These are phyloP conservation scores for Fistulifera solaris DNA, from an alignment of 108 stramenopile species.

Conservation along the genomic window DNA sequence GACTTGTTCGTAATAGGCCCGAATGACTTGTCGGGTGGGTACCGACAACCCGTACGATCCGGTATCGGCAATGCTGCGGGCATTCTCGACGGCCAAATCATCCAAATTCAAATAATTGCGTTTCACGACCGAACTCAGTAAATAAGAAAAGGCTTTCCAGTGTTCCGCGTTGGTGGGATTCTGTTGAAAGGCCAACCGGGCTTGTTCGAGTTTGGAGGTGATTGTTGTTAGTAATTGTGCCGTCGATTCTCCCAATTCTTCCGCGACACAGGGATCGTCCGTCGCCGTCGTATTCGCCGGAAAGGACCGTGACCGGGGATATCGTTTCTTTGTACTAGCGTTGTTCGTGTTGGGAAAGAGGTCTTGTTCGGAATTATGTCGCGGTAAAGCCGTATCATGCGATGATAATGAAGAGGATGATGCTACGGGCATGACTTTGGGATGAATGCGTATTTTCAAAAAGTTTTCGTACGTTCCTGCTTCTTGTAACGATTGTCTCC, in stretches of 20 bases:
- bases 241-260: constrained; percentile 47
- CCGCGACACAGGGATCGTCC: constrained; percentile 22
- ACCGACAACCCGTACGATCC: constrained; percentile 52
- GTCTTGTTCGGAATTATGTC: too few relatives aligned
- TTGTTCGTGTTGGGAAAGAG: too few relatives aligned
- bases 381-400: too few relatives aligned
- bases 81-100: constrained; percentile 63
- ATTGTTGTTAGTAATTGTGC: constrained; percentile 59
- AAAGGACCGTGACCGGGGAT: constrained; percentile 5
- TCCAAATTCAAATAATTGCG: constrained; percentile 86
- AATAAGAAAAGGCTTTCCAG: constrained; percentile 47
- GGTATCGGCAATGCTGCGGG: constrained; percentile 55
- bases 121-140: constrained; percentile 75
- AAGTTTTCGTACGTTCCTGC: constrained; percentile 51
- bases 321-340: too few relatives aligned
- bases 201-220: constrained; percentile 47
- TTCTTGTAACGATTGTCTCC: constrained; percentile 50
- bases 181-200: constrained; percentile 33
- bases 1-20: constrained; percentile 63
- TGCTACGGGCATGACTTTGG: too few relatives aligned
- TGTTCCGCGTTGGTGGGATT: constrained; percentile 11
- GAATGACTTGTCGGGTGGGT: constrained; percentile 51
- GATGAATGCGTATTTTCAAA: constrained; percentile 39
- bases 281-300: constrained; percentile 11
- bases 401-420: too few relatives aligned